Evolutionary conservation across 345 rosid genomes (phyloP), one percentile per base, ranked within the genome.

Genomic region (Angophora floribunda): DNA sequence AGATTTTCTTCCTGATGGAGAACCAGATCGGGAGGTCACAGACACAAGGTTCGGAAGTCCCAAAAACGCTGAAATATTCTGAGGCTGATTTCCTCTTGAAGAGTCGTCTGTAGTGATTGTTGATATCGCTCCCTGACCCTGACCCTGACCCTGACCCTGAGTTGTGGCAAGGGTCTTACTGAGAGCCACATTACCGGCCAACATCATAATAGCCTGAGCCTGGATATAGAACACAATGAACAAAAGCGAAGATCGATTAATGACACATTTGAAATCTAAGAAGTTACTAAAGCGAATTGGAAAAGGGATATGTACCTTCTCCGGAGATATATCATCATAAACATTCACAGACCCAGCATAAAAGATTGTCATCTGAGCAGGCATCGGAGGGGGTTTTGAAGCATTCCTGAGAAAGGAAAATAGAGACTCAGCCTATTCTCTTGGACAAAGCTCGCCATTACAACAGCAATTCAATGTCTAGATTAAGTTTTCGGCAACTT

Each of bases 151-250:
- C 86, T 85, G 87, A 44, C 24, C 49, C 88, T 91, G 94, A 86
- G 86, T 63, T 84, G 88, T 86, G 59, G 94, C 91, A 52, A 90
- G 93, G 17, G 87, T 32, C 67, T 85, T 85, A 32, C 28, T 19
- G 16, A 22, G 65, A 75, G 92, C 52, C 24, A 86, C 94, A 87
- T 91, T 95, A 36, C 93, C 93, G 7, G 99, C 99, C 93, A 93
- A 91, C 57, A 90, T 88, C 97, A 97, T 94, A 89, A 97, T 95
- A 89, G 98, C 96, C 90, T 93, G 97, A 75, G 97, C 99, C 99
- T 97, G 94, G 5, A 75, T 6, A 75, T 15, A 85, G n/a, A 26
- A 85, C 49, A 41, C 49, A 75, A 75, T 9, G 47, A 52, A 45
- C 47, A 85, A 41, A 21, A 21, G 49, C 17, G 3, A 52, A 85